phyloP scores from a whole-genome alignment of 148 eudicot species.

The Rhododendron simsii region DNA sequence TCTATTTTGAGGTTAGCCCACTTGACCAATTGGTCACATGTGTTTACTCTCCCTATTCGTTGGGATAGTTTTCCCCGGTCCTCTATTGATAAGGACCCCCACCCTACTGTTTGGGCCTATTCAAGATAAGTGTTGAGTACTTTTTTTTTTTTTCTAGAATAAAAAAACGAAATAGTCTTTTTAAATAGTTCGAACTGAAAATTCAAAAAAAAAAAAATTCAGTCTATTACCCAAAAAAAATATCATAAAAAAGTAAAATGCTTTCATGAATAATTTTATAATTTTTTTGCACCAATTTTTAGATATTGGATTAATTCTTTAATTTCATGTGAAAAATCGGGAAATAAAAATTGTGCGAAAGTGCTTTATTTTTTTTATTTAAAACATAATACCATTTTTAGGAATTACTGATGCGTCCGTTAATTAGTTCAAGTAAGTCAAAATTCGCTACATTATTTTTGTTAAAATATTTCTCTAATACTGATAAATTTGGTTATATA shows the following conservation, averaged over 20 bases:
- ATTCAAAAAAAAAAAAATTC: neutral
- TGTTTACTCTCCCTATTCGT: neutral
- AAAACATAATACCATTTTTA: no score
- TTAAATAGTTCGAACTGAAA: neutral
- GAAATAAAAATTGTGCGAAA: neutral
- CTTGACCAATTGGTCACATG: neutral
- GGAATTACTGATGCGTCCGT: neutral
- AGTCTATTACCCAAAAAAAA: neutral
- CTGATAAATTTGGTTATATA: no score
- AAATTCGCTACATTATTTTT: neutral
- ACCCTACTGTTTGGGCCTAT: neutral
- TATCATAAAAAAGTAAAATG: no score
- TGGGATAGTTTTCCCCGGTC: neutral
- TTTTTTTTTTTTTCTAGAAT: no score
- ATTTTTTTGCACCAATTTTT: neutral
- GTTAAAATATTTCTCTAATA: no score
- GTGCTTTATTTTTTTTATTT: neutral
- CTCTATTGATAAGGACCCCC: neutral
- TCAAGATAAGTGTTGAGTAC: neutral
- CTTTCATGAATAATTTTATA: neutral
- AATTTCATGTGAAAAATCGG: neutral
- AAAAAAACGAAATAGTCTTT: neutral
- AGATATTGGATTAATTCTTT: neutral
- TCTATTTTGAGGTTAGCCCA: constrained; percentile 9
- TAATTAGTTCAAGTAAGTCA: neutral